A percentile compares a stretch with the other conserved stretches of the same genome.
Conservation (phyloP, 306 rosid species). For the Quercus agrifolia region DNA sequence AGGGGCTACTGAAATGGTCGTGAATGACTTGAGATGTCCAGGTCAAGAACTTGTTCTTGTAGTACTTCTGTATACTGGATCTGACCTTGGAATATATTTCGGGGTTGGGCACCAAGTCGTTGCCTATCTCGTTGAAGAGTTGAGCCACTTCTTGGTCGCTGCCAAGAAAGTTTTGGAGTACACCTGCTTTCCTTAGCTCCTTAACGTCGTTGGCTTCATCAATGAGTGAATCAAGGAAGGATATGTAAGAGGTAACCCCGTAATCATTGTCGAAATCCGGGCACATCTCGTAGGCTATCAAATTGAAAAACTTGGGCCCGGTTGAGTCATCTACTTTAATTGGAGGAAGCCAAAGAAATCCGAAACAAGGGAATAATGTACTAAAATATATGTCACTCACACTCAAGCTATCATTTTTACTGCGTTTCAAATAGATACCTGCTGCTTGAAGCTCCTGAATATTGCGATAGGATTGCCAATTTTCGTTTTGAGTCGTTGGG, state of each 20-base stretch:
- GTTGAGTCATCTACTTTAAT: conserved; percentile 9
- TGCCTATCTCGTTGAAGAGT: neutral
- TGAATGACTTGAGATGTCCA: conserved; percentile 20
- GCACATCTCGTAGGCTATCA: conserved; percentile 42
- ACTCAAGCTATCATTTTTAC: neutral
- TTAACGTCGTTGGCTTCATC: conserved; percentile 35
- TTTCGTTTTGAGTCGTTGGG: neutral
- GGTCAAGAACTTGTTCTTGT: neutral
- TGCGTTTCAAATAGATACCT: neutral
- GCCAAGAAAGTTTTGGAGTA: conserved; percentile 31
- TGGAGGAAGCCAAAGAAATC: conserved; percentile 10
- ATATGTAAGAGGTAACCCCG: conserved; percentile 20
- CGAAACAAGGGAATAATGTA: neutral
- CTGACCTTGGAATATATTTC: neutral
- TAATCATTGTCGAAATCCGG: conserved; percentile 25
- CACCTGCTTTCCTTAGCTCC: neutral
- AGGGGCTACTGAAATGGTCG: conserved; percentile 29
- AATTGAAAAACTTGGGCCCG: conserved; percentile 11
- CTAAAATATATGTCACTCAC: conserved; percentile 4
- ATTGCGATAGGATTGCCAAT: neutral
- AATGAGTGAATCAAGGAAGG: conserved; percentile 37
- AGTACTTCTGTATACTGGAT: neutral
- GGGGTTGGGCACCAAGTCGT: conserved; percentile 14
- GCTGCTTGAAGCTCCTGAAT: neutral
- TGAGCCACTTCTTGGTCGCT: conserved; percentile 40